A percentile compares a stretch with the other conserved stretches of the same genome.
phyloP scores from a whole-genome alignment of 1,284 basidiomycete genomes.

The Puccinia novopanici region DNA sequence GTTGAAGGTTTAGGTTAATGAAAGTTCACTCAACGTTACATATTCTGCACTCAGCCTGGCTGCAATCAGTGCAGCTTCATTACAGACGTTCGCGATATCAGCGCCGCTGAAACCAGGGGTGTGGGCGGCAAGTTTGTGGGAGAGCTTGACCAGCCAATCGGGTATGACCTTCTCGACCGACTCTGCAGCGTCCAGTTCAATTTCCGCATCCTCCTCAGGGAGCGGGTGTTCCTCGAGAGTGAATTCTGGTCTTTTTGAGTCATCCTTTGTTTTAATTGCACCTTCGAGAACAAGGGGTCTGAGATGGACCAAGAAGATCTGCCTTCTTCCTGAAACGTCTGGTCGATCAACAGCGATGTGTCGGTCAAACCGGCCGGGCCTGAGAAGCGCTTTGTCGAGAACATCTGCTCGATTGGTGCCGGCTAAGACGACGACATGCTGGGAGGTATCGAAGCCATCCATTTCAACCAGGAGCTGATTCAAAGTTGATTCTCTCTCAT shows the following conservation, averaged over 20 bases:
- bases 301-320: slow-evolving; percentile 89
- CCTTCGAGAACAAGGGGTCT: slow-evolving; percentile 69
- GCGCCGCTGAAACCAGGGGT: slow-evolving; percentile 98
- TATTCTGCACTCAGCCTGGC: slow-evolving; percentile 79
- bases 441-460: slow-evolving; percentile 95
- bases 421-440: slow-evolving; percentile 93
- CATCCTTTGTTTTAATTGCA: not conserved
- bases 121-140: slow-evolving; percentile 89
- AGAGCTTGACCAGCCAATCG: slow-evolving; percentile 67
- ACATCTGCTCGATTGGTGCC: slow-evolving; percentile 97
- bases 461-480: slow-evolving; percentile 99
- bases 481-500: slow-evolving; percentile 95
- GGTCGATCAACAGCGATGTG: too few species aligned
- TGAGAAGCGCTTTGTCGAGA: too few species aligned
- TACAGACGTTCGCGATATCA: slow-evolving; percentile 98
- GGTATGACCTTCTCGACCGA: slow-evolving; percentile 61
- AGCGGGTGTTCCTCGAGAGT: slow-evolving; percentile 12
- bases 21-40: slow-evolving; percentile 63
- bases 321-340: too few species aligned
- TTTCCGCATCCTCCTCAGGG: slow-evolving; percentile 34
- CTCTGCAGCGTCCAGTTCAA: slow-evolving; percentile 51
- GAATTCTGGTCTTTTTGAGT: not conserved
- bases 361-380: too few species aligned
- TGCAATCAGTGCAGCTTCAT: slow-evolving; percentile 93
- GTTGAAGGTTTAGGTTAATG: not conserved